Evolutionary conservation across 768 basidiomycete species (phyloP).

Genomic region (Suillus discolor): DNA sequence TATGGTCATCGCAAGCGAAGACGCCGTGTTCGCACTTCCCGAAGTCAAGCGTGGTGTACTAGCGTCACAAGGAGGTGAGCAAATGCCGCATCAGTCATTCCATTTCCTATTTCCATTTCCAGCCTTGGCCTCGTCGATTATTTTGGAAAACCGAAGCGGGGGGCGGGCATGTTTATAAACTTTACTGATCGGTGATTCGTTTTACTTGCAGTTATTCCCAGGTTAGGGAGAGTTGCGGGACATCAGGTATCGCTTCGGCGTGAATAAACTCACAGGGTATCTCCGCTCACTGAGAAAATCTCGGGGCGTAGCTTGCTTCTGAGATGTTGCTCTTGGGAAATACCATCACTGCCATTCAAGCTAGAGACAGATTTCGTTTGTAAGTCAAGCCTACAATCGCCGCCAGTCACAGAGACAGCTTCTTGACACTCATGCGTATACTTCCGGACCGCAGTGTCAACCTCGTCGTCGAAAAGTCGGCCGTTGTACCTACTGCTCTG

Average conservation of each 20-base stretch:
- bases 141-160: slow-evolving; percentile 1
- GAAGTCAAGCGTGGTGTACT: slow-evolving; percentile 81
- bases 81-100: background rate
- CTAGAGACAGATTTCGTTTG: slow-evolving; percentile 75
- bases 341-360: slow-evolving; percentile 66
- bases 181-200: slow-evolving; percentile 16
- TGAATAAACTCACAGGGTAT: slow-evolving; percentile 12
- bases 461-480: slow-evolving; percentile 54
- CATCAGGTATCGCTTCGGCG: slow-evolving; percentile 61
- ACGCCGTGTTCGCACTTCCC: slow-evolving; percentile 71
- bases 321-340: slow-evolving; percentile 77
- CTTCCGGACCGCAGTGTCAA: slow-evolving; percentile 58
- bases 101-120: background rate
- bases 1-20: slow-evolving; percentile 66
- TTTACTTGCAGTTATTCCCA: slow-evolving; percentile 57
- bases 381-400: slow-evolving; percentile 41
- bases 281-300: slow-evolving; percentile 20
- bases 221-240: slow-evolving; percentile 64
- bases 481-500: slow-evolving; percentile 63
- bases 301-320: slow-evolving; percentile 59
- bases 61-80: slow-evolving; percentile 69
- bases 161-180: slow-evolving; percentile 10
- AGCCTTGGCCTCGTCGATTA: slow-evolving; percentile 3
- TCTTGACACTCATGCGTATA: slow-evolving; percentile 12
- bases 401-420: slow-evolving; percentile 6